A percentile compares a stretch with the other conserved stretches of the same genome.
Conservation (phyloP, 2,329 filamentous ascomycete genomes). For the Trichoderma asperellum region DNA sequence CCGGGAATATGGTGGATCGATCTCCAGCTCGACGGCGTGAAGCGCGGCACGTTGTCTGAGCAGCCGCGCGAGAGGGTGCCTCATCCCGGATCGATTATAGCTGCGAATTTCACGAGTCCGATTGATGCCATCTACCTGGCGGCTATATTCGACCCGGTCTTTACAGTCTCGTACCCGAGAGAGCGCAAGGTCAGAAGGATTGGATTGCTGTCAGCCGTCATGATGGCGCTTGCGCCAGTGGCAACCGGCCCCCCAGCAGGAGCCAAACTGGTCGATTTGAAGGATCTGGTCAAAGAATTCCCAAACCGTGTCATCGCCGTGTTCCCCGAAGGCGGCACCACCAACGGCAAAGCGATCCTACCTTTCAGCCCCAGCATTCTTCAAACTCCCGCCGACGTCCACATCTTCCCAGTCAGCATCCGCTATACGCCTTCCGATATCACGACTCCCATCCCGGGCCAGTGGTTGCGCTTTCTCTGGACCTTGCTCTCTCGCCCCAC, state of each 20-base stretch:
- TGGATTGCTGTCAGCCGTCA: conserved; percentile 74
- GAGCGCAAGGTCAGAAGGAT: conserved; percentile 75
- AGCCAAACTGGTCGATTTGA: conserved; percentile 61
- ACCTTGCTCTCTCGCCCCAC: conserved; percentile 81
- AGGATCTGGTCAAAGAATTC: conserved; percentile 66
- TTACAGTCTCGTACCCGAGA: conserved; percentile 81
- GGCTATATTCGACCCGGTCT: conserved; percentile 94
- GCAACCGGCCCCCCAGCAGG: conserved; percentile 50
- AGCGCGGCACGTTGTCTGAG: conserved; percentile 81
- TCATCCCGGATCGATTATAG: conserved; percentile 78
- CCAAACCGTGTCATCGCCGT: conserved; percentile 79
- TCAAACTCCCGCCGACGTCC: conserved; percentile 65
- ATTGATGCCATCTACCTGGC: conserved; percentile 93
- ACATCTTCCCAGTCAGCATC: conserved; percentile 88
- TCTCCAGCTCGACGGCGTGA: conserved; percentile 95
- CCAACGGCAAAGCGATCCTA: conserved; percentile 88
- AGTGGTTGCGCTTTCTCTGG: conserved; percentile 78
- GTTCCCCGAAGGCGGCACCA: conserved; percentile 93
- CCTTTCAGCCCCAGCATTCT: conserved; percentile 80
- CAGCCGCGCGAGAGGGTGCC: conserved; percentile 76
- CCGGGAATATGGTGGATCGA: conserved; percentile 98
- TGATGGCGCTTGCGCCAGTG: conserved; percentile 70
- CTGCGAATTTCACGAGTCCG: conserved; percentile 87
- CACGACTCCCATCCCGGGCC: conserved; percentile 83
- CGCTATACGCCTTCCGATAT: conserved; percentile 88